These are phyloP conservation scores for Peribolospora kevripleyi DNA, from an alignment of 768 basidiomycete species.

Conservation along the genomic window DNA sequence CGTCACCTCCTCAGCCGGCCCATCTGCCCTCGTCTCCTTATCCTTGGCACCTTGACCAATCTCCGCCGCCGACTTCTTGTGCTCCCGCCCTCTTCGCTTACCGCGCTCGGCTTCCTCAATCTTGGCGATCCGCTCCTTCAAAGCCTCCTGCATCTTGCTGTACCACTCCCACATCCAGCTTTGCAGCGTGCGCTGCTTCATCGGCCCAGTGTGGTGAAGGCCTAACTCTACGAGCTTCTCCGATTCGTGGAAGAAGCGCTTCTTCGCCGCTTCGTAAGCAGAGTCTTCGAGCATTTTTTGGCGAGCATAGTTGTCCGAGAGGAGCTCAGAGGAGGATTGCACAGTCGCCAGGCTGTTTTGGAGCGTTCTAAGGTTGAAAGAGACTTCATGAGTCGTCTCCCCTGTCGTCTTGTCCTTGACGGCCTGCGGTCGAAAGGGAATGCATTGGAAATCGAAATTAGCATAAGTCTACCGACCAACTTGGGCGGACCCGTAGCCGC, in stretches of 20 bases:
- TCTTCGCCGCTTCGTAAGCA: slow-evolving; percentile 57
- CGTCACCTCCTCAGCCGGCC: too few species aligned
- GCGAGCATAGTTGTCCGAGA: slow-evolving; percentile 42
- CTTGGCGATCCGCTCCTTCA: slow-evolving; percentile 30
- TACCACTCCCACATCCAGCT: slow-evolving; percentile 80
- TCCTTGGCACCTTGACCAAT: too few species aligned
- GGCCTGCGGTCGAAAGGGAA: background rate
- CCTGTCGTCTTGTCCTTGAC: slow-evolving; percentile 18
- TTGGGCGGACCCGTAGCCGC: slow-evolving; percentile 29
- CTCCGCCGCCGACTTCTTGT: too few species aligned
- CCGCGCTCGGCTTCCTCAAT: slow-evolving; percentile 24
- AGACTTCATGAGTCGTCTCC: slow-evolving; percentile 13
- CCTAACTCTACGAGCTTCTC: slow-evolving; percentile 33
- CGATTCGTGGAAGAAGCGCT: slow-evolving; percentile 40
- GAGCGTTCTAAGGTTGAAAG: slow-evolving; percentile 50
- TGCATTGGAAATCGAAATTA: background rate
- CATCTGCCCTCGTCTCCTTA: too few species aligned
- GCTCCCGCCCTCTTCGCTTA: slow-evolving; percentile 4
- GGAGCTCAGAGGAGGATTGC: slow-evolving; percentile 37
- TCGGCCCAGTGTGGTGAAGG: slow-evolving; percentile 17
- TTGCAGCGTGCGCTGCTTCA: slow-evolving; percentile 29
- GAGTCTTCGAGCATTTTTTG: slow-evolving; percentile 66
- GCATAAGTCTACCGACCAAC: slow-evolving; percentile 7
- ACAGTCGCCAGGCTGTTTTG: slow-evolving; percentile 38
- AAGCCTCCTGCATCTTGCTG: slow-evolving; percentile 26